A percentile compares a stretch with the other conserved stretches of the same genome.
These are phyloP conservation scores for Plantago elongata DNA, from an alignment of 257 asterid species.

Conservation along the genomic window DNA sequence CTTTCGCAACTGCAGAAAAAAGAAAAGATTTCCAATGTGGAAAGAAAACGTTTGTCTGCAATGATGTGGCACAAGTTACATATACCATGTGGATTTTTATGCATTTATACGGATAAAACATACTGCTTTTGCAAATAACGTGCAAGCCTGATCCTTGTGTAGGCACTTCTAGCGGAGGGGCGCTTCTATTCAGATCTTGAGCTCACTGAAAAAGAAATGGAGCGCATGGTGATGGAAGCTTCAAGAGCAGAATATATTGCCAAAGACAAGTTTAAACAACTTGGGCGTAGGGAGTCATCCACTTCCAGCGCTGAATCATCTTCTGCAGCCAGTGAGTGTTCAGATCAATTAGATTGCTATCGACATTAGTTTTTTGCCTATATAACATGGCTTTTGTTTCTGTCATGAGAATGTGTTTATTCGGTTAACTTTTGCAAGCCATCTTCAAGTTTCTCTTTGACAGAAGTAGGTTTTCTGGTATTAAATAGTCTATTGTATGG, in stretches of 20 bases:
- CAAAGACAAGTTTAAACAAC: slow-evolving; percentile 54
- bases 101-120: neutral
- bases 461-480: too few species aligned
- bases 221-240: slow-evolving; percentile 96
- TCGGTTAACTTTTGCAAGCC: too few species aligned
- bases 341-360: too few species aligned
- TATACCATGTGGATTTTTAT: neutral
- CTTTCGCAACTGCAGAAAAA: too few species aligned
- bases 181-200: slow-evolving; percentile 96
- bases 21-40: too few species aligned
- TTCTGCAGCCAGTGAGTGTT: slow-evolving; percentile 86
- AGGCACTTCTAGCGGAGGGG: slow-evolving; percentile 98
- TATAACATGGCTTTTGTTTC: too few species aligned
- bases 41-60: too few species aligned
- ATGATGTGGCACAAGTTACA: neutral
- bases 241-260: slow-evolving; percentile 89
- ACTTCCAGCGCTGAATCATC: slow-evolving; percentile 92
- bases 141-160: slow-evolving; percentile 17
- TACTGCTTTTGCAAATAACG: slow-evolving; percentile 1
- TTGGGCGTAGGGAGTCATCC: slow-evolving; percentile 64
- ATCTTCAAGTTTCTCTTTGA: too few species aligned
- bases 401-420: too few species aligned
- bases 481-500: too few species aligned
- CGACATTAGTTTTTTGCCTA: too few species aligned
- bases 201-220: slow-evolving; percentile 95